These are phyloP conservation scores for Xylaria sp. DNA, from an alignment of 2,329 filamentous ascomycete genomes.

Conservation along the genomic window DNA sequence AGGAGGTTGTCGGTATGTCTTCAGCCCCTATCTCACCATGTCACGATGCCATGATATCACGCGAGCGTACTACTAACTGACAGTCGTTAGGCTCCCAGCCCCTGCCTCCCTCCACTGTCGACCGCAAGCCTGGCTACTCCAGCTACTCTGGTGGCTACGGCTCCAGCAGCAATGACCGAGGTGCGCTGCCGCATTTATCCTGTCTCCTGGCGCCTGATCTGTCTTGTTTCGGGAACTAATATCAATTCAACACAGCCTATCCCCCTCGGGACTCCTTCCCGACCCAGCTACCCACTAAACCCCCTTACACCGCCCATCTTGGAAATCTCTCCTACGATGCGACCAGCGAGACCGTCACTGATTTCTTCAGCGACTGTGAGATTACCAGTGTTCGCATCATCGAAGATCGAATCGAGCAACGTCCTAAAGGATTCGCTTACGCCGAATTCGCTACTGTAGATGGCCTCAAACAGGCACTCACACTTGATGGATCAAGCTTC, in stretches of 20 bases:
- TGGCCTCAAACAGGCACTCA: slow-evolving; percentile 89
- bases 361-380: slow-evolving; percentile 86
- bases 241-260: slow-evolving; percentile 58
- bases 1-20: slow-evolving; percentile 84
- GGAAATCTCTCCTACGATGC: slow-evolving; percentile 98
- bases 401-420: slow-evolving; percentile 91
- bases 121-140: slow-evolving; percentile 44
- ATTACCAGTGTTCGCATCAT: slow-evolving; percentile 94
- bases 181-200: slow-evolving; percentile 45
- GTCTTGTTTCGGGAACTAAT: background rate
- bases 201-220: background rate
- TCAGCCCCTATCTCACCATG: slow-evolving; percentile 21
- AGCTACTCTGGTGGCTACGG: slow-evolving; percentile 40
- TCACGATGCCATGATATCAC: slow-evolving; percentile 32
- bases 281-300: slow-evolving; percentile 79
- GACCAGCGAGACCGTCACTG: slow-evolving; percentile 81
- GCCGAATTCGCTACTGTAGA: slow-evolving; percentile 91
- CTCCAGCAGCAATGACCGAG: slow-evolving; percentile 47
- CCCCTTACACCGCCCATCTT: slow-evolving; percentile 94
- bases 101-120: slow-evolving; percentile 56
- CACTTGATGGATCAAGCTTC: slow-evolving; percentile 82
- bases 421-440: slow-evolving; percentile 98
- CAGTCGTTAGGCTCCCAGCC: slow-evolving; percentile 63
- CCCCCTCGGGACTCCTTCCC: slow-evolving; percentile 79
- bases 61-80: slow-evolving; percentile 38